Evolutionary conservation across 2,329 filamentous ascomycete genomes (phyloP).

Genomic region (Fusarium pininemorale): DNA sequence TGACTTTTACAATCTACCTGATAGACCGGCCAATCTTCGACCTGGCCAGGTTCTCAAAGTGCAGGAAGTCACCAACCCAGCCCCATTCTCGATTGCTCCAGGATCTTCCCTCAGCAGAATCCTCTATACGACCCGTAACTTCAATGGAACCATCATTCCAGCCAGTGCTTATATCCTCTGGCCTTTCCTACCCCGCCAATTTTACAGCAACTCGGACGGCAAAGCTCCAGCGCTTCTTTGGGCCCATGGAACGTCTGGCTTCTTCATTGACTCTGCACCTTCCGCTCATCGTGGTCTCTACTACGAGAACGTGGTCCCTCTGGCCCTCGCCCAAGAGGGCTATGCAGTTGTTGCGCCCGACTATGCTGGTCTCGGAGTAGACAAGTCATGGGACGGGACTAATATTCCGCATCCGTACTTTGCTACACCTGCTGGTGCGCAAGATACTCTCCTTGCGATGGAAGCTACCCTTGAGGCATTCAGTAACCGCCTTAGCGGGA

Average conservation of each 20-base stretch:
- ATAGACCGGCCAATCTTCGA: background rate
- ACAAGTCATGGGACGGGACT: slow-evolving; percentile 45
- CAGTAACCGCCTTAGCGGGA: slow-evolving; percentile 39
- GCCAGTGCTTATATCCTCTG: slow-evolving; percentile 16
- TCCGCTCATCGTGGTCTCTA: slow-evolving; percentile 51
- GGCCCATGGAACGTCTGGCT: slow-evolving; percentile 56
- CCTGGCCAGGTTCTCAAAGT: slow-evolving; percentile 24
- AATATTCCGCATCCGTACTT: slow-evolving; percentile 54
- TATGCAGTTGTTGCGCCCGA: slow-evolving; percentile 57
- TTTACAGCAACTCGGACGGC: background rate
- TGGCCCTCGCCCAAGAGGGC: slow-evolving; percentile 50
- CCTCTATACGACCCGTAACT: slow-evolving; percentile 11
- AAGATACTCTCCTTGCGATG: slow-evolving; percentile 55
- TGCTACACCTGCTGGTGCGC: slow-evolving; percentile 48
- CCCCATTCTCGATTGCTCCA: background rate
- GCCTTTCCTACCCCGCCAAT: slow-evolving; percentile 8
- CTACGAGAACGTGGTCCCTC: slow-evolving; percentile 51
- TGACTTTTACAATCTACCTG: slow-evolving; percentile 24
- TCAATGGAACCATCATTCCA: slow-evolving; percentile 24
- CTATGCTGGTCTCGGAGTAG: slow-evolving; percentile 55
- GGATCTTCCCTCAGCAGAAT: slow-evolving; percentile 8
- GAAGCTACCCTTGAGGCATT: slow-evolving; percentile 54
- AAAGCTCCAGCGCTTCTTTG: slow-evolving; percentile 48
- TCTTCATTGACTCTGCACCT: slow-evolving; percentile 49
- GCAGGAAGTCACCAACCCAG: slow-evolving; percentile 16